Base-by-base conservation (phyloP, 2,329 filamentous ascomycete species). In the Microcyclospora tardicrescens region DNA sequence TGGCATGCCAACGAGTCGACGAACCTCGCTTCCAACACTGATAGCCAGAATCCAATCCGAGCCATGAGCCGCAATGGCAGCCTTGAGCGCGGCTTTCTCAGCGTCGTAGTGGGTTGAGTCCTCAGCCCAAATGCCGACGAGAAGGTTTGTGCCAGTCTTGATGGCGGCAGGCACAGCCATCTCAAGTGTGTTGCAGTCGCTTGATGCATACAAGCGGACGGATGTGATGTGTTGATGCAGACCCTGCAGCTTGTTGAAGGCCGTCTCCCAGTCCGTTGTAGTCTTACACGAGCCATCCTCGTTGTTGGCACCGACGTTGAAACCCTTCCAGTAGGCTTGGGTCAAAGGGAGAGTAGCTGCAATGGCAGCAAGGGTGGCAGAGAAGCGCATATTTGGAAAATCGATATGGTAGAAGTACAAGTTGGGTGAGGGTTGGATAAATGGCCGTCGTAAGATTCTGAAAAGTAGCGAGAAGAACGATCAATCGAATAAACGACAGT, bases 121-220 rank as follows among this genome's bases (percentile, higher is more conserved):
- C 42, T 61, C 53, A 8, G 61, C 57, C 78, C 78, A 82, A 53
- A 81, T 63, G 45, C 78, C 77, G 37, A 79, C 74, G 28, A 81
- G 72, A 33, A 82, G 62, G 46, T 70, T 62, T 13, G 73, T 76
- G 33, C 75, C 65, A 44, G 74, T 76, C 42, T 67, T 63, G 34
- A 79, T 65, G 51, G 78, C 77, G 28, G 78, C 78, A 13, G 67
- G 67, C 1, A 70, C 64, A 13, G 67, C 67, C 39, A 65, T 63
- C 40, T 56, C 59, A 35, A 71, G 62, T 8, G 66, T 65, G 44
- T 67, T 61, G 54, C 67, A 71, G 49, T 71, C 68, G 66, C 61
- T 74, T 65, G 54, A 69, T 57, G 79, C 82, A 68, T 83, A 81
- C 27, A 80, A 65, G 37, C 77, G 73, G 48, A 76, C 69, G 41